A percentile compares a stretch with the other conserved stretches of the same genome.
Conservation (phyloP, 306 rosid species). For the Macrotyloma uniflorum region DNA sequence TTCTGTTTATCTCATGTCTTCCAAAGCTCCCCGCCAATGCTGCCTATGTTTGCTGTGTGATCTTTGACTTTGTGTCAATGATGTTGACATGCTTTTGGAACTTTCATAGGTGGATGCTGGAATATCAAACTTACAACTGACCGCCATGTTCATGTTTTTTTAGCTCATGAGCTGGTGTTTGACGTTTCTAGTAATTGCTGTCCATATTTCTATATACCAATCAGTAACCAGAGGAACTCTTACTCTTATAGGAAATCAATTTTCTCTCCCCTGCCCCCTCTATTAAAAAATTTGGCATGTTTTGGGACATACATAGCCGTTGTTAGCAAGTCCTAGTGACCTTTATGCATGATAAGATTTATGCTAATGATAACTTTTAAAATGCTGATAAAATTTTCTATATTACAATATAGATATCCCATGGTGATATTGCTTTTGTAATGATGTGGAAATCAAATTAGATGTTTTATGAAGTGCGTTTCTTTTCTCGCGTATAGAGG, state of each 20-base stretch:
- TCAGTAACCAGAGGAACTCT: constrained; percentile 12
- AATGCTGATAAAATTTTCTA: neutral
- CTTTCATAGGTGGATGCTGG: constrained; percentile 2
- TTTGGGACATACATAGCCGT: neutral
- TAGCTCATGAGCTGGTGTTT: constrained; percentile 51
- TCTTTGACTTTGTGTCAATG: constrained; percentile 35
- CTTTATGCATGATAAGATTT: neutral
- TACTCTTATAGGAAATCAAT: neutral
- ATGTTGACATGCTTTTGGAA: constrained; percentile 28
- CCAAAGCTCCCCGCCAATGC: constrained; percentile 25
- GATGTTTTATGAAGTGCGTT: neutral
- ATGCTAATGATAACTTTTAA: constrained; percentile 7
- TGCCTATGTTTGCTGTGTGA: constrained; percentile 25
- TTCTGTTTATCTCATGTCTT: constrained; percentile 15
- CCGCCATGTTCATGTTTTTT: constrained; percentile 48
- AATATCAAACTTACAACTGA: constrained; percentile 30
- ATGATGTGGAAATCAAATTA: neutral
- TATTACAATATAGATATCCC: neutral
- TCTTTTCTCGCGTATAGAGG: neutral
- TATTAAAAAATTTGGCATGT: neutral
- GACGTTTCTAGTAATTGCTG: constrained; percentile 28
- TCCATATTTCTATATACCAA: constrained; percentile 31
- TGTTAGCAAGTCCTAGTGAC: constrained; percentile 13
- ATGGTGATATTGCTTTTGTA: neutral
- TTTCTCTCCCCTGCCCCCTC: neutral